Evolutionary conservation across 2,329 filamentous ascomycete genomes (phyloP).

Genomic region (Stemphylium lycopersici): DNA sequence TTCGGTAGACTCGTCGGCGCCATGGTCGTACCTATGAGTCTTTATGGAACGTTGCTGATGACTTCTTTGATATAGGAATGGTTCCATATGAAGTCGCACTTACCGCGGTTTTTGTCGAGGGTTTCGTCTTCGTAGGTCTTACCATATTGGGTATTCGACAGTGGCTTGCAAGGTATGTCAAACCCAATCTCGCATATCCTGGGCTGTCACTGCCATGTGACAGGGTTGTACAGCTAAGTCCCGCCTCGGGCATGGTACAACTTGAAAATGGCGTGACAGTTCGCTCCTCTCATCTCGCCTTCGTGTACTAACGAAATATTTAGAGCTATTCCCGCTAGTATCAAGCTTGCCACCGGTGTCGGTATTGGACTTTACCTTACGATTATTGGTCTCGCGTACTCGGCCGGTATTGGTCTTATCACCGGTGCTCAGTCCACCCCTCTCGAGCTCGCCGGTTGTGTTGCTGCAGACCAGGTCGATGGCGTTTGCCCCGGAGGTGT

Average conservation of each 20-base stretch:
- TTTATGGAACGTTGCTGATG: conserved; percentile 23
- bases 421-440: conserved; percentile 73
- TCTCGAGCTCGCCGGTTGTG: conserved; percentile 76
- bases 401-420: conserved; percentile 80
- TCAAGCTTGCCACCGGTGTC: conserved; percentile 85
- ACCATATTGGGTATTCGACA: conserved; percentile 75
- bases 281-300: not conserved
- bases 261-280: not conserved
- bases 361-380: conserved; percentile 85
- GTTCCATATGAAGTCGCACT: conserved; percentile 78
- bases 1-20: not conserved
- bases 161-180: conserved; percentile 60
- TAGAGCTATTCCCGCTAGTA: conserved; percentile 78
- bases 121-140: conserved; percentile 81
- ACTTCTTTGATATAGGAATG: conserved; percentile 44
- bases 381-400: conserved; percentile 77
- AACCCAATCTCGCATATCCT: not conserved
- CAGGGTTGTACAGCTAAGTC: conserved; percentile 37
- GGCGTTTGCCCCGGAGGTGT: conserved; percentile 66
- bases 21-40: conserved; percentile 3
- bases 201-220: not conserved
- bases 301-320: conserved; percentile 50
- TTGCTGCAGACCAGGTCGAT: conserved; percentile 53
- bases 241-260: not conserved
- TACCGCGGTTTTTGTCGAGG: conserved; percentile 88